Percentiles rank a stretch among this genome's conserved stretches.
Conservation (phyloP, 75 land plant genomes). For the Larix kaempferi region DNA sequence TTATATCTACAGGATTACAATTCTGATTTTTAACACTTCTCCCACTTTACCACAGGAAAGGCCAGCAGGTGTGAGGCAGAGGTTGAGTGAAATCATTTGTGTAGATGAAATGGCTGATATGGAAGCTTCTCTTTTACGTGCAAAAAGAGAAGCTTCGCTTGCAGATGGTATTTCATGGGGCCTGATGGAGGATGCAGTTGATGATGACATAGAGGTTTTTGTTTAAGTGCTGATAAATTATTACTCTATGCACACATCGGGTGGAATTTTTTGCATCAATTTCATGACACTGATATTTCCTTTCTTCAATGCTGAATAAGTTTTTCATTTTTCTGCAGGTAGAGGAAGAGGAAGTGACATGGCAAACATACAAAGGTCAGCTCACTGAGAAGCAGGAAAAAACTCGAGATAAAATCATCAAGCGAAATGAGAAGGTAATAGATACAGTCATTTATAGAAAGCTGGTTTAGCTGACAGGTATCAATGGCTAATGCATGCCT, state of each 20-base stretch:
- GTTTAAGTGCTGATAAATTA: background rate
- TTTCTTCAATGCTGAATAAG: background rate
- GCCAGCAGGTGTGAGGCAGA: slow-evolving; percentile 34
- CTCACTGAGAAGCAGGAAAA: slow-evolving; percentile 93
- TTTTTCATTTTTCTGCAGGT: slow-evolving; percentile 37
- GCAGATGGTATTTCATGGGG: slow-evolving; percentile 95
- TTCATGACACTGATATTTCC: background rate
- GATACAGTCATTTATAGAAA: background rate
- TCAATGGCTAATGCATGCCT: too few relatives aligned
- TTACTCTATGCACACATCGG: background rate
- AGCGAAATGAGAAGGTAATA: slow-evolving; percentile 81
- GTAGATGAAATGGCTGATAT: slow-evolving; percentile 48
- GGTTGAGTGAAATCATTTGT: slow-evolving; percentile 28
- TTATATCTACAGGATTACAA: background rate
- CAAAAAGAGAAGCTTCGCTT: slow-evolving; percentile 73
- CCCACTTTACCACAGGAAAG: slow-evolving; percentile 27
- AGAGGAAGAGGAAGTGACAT: slow-evolving; percentile 82
- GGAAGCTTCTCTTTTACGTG: slow-evolving; percentile 80
- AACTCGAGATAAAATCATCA: slow-evolving; percentile 77
- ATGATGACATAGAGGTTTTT: slow-evolving; percentile 69
- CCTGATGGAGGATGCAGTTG: slow-evolving; percentile 93
- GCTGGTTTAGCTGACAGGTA: background rate
- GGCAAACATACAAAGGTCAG: slow-evolving; percentile 93
- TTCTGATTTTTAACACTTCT: slow-evolving; percentile 1
- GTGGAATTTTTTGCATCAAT: background rate